Percentiles rank a stretch among this genome's conserved stretches.
Evolutionary conservation across 2,329 filamentous ascomycete genomes (phyloP).

Genomic region (Diaporthe aspalathi): DNA sequence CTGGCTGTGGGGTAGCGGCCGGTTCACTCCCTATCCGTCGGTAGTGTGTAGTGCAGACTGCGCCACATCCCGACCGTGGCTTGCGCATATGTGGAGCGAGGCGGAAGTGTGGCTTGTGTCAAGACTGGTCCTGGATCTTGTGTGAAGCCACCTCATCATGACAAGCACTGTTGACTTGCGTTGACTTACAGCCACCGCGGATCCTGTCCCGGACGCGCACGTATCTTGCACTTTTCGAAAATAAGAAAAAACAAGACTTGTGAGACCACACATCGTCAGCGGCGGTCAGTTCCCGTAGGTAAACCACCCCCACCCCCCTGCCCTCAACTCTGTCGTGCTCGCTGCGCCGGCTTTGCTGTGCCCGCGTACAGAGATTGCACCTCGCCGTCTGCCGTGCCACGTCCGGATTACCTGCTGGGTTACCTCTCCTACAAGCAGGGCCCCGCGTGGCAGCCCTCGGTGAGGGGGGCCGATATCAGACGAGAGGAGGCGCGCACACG

Average conservation of each 20-base stretch:
- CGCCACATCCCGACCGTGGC: background rate
- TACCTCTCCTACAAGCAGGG: background rate
- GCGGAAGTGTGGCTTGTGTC: slow-evolving; percentile 7
- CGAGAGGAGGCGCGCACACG: background rate
- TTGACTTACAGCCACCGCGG: slow-evolving; percentile 8
- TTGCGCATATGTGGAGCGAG: background rate
- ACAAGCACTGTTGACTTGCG: background rate
- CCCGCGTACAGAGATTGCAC: background rate
- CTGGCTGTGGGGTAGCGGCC: slow-evolving; percentile 9
- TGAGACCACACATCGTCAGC: background rate
- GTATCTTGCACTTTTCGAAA: background rate
- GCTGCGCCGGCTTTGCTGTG: background rate
- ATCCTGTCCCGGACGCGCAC: background rate
- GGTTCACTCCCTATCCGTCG: background rate
- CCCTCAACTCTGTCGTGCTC: background rate
- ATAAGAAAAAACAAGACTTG: background rate
- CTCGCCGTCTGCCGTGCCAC: slow-evolving; percentile 25
- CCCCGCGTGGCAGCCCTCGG: slow-evolving; percentile 1
- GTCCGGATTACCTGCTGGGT: slow-evolving; percentile 4
- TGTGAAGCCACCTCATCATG: slow-evolving; percentile 25
- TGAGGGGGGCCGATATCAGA: slow-evolving; percentile 28
- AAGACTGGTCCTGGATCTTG: background rate
- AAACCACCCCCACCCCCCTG: no score
- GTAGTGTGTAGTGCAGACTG: background rate
- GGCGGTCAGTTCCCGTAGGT: background rate